Evolutionary conservation across 2,329 filamentous ascomycete genomes (phyloP), one percentile per base, ranked within the genome.

Genomic region (Annulohypoxylon truncatum): DNA sequence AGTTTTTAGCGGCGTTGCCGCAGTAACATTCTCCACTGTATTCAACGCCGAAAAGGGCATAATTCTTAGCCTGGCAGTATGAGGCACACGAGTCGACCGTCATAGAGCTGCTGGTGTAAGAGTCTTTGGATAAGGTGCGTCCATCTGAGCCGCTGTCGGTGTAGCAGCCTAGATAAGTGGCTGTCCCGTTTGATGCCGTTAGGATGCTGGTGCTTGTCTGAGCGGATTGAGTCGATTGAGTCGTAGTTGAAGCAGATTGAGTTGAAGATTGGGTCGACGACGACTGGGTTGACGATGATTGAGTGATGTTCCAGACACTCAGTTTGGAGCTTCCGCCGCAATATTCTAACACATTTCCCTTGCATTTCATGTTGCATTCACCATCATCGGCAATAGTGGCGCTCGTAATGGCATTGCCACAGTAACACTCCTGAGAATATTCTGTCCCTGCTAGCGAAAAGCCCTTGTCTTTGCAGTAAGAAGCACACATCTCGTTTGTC

Each of bases 401-500:
- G 29, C 61, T 62, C 4, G 59, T 52, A 5, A 56, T 64, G 5
- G 38, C 18, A 6, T 63, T 64, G 15, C 68, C 61, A 18, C 68
- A 71, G 54, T 61, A 69, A 26, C 68, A 71, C 50, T 71, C 68
- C 12, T 60, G 61, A 18, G 66, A 53, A 59, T 71, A 69, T 28
- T 71, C 68, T 1, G 61, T 65, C 8, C 68, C 68, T 1, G 68
- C 66, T 26, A 71, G 33, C 15, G 53, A 35, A 54, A 62, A 71
- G 3, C 68, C 68, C 28, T 59, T 57, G 7, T 35, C 28, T 40
- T 46, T 10, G 50, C 68, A 69, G 28, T 59, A 66, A 22, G 61
- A 46, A 2, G 52, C 58, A n/a, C 66, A 71, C 54, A 66, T 57
- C 52, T 67, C 66, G 51, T 68, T 71, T 22, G 69, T 71, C 71